A percentile compares a stretch with the other conserved stretches of the same genome.
These are phyloP conservation scores for Aspergillus flavus DNA, from an alignment of 2,329 filamentous ascomycete species.

Conservation along the genomic window DNA sequence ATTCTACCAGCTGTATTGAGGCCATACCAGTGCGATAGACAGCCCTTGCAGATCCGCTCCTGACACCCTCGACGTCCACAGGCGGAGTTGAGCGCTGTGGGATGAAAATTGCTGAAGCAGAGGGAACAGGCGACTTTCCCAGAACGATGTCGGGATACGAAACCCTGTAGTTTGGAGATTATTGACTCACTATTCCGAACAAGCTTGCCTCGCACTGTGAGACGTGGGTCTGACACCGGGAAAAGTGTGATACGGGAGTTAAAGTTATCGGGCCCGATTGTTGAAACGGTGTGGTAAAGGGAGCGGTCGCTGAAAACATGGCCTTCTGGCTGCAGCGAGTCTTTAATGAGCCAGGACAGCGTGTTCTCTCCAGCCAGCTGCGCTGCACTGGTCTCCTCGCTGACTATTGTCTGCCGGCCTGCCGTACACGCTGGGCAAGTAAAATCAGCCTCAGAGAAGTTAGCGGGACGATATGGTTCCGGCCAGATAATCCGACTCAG, in stretches of 20 bases:
- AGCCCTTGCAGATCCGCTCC: constrained; percentile 48
- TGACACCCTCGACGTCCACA: constrained; percentile 51
- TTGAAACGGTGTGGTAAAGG: constrained; percentile 43
- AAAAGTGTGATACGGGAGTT: constrained; percentile 43
- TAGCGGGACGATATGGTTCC: constrained; percentile 43
- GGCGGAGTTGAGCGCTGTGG: constrained; percentile 42
- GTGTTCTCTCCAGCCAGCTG: constrained; percentile 47
- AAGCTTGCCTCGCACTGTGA: constrained; percentile 44
- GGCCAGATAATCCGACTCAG: constrained; percentile 54
- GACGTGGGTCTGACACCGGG: constrained; percentile 19
- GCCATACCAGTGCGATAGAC: constrained; percentile 51
- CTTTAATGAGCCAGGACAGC: constrained; percentile 48
- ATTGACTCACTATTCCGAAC: constrained; percentile 47
- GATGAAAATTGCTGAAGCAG: constrained; percentile 47
- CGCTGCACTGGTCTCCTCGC: constrained; percentile 41
- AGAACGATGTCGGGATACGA: constrained; percentile 36
- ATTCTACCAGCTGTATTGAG: constrained; percentile 48
- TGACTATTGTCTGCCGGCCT: constrained; percentile 40
- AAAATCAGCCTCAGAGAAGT: constrained; percentile 37
- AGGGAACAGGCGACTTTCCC: constrained; percentile 48
- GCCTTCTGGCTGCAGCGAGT: constrained; percentile 39
- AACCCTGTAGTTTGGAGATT: constrained; percentile 43
- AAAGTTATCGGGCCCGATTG: constrained; percentile 37
- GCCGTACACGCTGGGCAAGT: constrained; percentile 47
- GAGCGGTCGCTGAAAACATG: constrained; percentile 44